phyloP scores from a whole-genome alignment of 768 basidiomycete genomes.

The Albatrellus ellisii region DNA sequence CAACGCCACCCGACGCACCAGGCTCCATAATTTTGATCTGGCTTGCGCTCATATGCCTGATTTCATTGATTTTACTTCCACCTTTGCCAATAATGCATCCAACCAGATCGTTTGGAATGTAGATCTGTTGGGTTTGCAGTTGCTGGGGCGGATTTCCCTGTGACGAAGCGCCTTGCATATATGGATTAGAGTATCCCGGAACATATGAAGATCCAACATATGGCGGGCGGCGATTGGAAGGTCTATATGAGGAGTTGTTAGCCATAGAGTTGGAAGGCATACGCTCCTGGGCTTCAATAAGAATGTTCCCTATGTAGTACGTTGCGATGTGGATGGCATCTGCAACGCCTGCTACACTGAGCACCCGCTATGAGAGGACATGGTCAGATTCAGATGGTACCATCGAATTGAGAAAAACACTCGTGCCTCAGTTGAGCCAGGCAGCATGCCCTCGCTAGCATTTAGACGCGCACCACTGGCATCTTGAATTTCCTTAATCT shows the following conservation, averaged over 20 bases:
- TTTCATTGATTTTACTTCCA: slow-evolving; percentile 98
- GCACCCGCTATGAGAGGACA: slow-evolving; percentile 60
- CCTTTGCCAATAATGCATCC: slow-evolving; percentile 98
- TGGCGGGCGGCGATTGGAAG: slow-evolving; percentile 41
- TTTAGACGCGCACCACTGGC: slow-evolving; percentile 93
- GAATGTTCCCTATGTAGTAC: slow-evolving; percentile 97
- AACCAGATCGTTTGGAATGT: slow-evolving; percentile 94
- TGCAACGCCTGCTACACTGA: slow-evolving; percentile 96
- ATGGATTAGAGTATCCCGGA: slow-evolving; percentile 48
- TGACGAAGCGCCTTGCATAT: slow-evolving; percentile 13
- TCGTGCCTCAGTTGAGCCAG: slow-evolving; percentile 94
- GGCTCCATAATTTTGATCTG: slow-evolving; percentile 99
- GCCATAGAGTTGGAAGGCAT: slow-evolving; percentile 51
- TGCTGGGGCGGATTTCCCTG: slow-evolving; percentile 50
- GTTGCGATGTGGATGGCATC: slow-evolving; percentile 99
- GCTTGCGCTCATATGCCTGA: slow-evolving; percentile 87
- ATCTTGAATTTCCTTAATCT: slow-evolving; percentile 99
- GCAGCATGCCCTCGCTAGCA: slow-evolving; percentile 96
- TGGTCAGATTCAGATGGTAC: slow-evolving; percentile 5
- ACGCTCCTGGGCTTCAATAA: slow-evolving; percentile 84
- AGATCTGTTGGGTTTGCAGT: slow-evolving; percentile 94
- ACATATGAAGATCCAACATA: slow-evolving; percentile 50
- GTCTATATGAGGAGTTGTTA: slow-evolving; percentile 50
- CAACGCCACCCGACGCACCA: slow-evolving; percentile 61
- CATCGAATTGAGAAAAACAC: neutral